Percentiles rank a stretch among this genome's conserved stretches.
Evolutionary conservation across 176 grass and related monocot genomes (phyloP).

Genomic region (Avena eriantha): DNA sequence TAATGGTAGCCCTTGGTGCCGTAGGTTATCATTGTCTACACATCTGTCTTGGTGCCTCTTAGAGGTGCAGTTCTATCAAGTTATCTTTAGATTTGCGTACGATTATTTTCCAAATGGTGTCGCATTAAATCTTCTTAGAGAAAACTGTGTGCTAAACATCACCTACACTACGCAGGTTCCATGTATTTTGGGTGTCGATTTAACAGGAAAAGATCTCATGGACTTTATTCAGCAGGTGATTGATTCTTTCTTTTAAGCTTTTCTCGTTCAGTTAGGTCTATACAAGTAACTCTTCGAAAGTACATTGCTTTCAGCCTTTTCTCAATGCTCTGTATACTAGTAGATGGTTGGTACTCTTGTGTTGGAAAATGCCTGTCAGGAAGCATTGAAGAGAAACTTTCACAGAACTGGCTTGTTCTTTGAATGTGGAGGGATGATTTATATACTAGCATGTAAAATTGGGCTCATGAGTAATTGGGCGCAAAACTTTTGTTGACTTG

Average conservation of each 20-base stretch:
- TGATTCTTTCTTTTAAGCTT: constrained; percentile 8
- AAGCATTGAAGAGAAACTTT: constrained; percentile 4
- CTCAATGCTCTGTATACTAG: background rate
- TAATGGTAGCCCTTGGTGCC: background rate
- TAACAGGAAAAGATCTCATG: constrained; percentile 87
- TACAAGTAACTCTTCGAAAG: background rate
- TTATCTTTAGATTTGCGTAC: background rate
- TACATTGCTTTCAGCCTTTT: constrained; percentile 26
- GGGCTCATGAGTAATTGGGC: background rate
- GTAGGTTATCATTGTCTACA: background rate
- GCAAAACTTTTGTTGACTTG: background rate
- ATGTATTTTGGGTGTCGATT: constrained; percentile 89
- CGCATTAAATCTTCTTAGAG: background rate
- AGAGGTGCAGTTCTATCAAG: background rate
- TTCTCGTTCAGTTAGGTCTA: constrained; percentile 1
- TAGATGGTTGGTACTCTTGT: background rate
- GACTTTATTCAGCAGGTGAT: constrained; percentile 92
- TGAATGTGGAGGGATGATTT: background rate
- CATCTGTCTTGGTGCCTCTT: constrained; percentile 22
- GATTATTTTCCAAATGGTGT: background rate
- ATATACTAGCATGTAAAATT: background rate
- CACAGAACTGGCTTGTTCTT: background rate
- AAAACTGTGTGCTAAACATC: constrained; percentile 32
- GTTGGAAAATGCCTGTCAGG: background rate
- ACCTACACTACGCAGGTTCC: constrained; percentile 71